Evolutionary conservation across 1,284 basidiomycete genomes (phyloP).

Genomic region (Polyporus tsugae): DNA sequence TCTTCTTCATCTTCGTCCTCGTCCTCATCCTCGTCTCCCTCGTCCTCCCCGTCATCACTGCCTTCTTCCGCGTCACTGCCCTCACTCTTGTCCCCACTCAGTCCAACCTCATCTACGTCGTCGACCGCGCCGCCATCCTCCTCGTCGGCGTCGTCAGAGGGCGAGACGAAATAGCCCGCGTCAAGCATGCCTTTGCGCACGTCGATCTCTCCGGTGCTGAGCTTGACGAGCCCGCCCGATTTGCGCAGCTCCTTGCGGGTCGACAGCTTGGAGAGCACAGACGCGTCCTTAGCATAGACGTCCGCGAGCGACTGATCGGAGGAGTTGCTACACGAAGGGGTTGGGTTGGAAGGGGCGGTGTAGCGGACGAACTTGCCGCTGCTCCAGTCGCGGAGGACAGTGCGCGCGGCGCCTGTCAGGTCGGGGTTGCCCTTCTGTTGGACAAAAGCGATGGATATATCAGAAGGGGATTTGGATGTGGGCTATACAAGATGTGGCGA

Average conservation of each 20-base stretch:
- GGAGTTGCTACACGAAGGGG: conserved; percentile 36
- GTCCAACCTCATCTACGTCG: conserved; percentile 45
- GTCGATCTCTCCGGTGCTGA: conserved; percentile 62
- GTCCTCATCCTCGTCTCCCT: conserved; percentile 36
- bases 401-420: conserved; percentile 81
- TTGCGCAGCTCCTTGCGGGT: conserved; percentile 73
- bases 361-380: conserved; percentile 84
- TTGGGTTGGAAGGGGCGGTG: conserved; percentile 61
- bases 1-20: conserved; percentile 33
- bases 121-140: conserved; percentile 44
- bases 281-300: conserved; percentile 53
- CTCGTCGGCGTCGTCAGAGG: conserved; percentile 39
- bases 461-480: conserved; percentile 6
- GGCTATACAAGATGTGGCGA: conserved; percentile 25
- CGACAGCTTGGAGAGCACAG: conserved; percentile 56
- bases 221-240: conserved; percentile 64
- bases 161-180: conserved; percentile 54
- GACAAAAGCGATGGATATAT: neutral
- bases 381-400: conserved; percentile 92
- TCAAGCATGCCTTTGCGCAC: conserved; percentile 63
- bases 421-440: conserved; percentile 80
- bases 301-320: conserved; percentile 36
- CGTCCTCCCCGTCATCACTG: conserved; percentile 34
- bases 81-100: conserved; percentile 30
- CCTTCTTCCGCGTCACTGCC: conserved; percentile 33